A percentile compares a stretch with the other conserved stretches of the same genome.
Evolutionary conservation across 208 protist genomes (phyloP).

Genomic region (Blastocrithidia nonstop): DNA sequence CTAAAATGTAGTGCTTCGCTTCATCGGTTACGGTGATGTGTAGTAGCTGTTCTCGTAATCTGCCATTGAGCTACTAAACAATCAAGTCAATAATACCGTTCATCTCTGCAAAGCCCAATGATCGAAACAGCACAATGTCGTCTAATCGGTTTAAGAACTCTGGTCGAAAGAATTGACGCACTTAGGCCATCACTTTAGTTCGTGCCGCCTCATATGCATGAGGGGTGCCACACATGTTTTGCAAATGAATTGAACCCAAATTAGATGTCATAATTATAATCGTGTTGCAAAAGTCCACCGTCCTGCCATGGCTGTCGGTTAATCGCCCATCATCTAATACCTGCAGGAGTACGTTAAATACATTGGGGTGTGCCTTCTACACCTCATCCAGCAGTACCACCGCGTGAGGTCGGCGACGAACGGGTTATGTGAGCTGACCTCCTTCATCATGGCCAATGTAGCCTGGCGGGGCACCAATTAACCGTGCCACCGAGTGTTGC

Average conservation of each 20-base stretch:
- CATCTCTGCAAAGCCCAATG: slow-evolving; percentile 69
- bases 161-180: slow-evolving; percentile 86
- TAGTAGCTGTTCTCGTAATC: slow-evolving; percentile 50
- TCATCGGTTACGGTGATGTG: slow-evolving; percentile 25
- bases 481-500: slow-evolving; percentile 87
- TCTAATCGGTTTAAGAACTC: slow-evolving; percentile 98
- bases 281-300: slow-evolving; percentile 96
- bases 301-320: slow-evolving; percentile 94
- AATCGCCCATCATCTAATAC: slow-evolving; percentile 97
- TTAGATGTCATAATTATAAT: slow-evolving; percentile 98
- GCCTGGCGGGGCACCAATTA: slow-evolving; percentile 97
- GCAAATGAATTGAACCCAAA: slow-evolving; percentile 80
- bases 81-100: slow-evolving; percentile 85
- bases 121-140: slow-evolving; percentile 95
- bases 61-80: slow-evolving; percentile 59
- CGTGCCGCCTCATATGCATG: slow-evolving; percentile 32
- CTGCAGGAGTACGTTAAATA: slow-evolving; percentile 96
- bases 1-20: slow-evolving; percentile 56
- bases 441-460: slow-evolving; percentile 98
- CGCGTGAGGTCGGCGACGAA: slow-evolving; percentile 93
- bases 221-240: slow-evolving; percentile 19
- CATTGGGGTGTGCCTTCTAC: slow-evolving; percentile 96
- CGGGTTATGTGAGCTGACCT: slow-evolving; percentile 96
- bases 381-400: slow-evolving; percentile 98
- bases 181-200: slow-evolving; percentile 72